These are phyloP conservation scores for Dalbergia cultrata DNA, from an alignment of 306 rosid species.

Conservation along the genomic window DNA sequence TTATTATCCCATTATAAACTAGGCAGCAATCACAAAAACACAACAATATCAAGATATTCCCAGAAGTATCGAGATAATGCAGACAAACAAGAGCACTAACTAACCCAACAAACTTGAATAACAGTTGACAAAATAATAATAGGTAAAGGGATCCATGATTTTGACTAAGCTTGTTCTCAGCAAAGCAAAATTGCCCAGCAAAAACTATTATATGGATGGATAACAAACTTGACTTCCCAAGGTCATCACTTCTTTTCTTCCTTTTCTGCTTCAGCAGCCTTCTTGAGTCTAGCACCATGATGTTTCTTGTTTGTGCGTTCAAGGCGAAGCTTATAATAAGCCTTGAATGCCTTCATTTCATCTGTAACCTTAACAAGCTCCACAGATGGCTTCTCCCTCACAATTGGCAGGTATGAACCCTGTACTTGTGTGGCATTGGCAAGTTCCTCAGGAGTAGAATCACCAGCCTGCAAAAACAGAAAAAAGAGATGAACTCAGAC, in stretches of 20 bases:
- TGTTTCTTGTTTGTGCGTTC: slow-evolving; percentile 64
- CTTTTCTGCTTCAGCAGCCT: slow-evolving; percentile 72
- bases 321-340: slow-evolving; percentile 65
- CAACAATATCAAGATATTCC: not conserved
- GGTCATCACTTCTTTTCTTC: slow-evolving; percentile 66
- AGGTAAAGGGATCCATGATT: not conserved
- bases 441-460: slow-evolving; percentile 68
- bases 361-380: slow-evolving; percentile 73
- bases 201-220: slow-evolving; percentile 25
- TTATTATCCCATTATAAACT: not conserved
- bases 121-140: slow-evolving; percentile 31
- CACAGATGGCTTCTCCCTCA: slow-evolving; percentile 56
- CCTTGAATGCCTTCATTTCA: slow-evolving; percentile 64
- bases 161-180: not conserved
- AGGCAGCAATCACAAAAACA: not conserved
- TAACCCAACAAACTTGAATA: slow-evolving; percentile 35
- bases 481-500: not conserved
- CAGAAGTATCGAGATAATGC: not conserved
- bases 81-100: not conserved
- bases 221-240: not conserved
- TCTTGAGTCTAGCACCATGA: slow-evolving; percentile 68
- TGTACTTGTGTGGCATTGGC: slow-evolving; percentile 71
- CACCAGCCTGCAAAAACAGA: slow-evolving; percentile 53
- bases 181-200: slow-evolving; percentile 35
- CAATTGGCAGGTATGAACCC: slow-evolving; percentile 65